Base-by-base conservation (phyloP, 2,329 filamentous ascomycete genomes). In the Sclerotinia nivalis region DNA sequence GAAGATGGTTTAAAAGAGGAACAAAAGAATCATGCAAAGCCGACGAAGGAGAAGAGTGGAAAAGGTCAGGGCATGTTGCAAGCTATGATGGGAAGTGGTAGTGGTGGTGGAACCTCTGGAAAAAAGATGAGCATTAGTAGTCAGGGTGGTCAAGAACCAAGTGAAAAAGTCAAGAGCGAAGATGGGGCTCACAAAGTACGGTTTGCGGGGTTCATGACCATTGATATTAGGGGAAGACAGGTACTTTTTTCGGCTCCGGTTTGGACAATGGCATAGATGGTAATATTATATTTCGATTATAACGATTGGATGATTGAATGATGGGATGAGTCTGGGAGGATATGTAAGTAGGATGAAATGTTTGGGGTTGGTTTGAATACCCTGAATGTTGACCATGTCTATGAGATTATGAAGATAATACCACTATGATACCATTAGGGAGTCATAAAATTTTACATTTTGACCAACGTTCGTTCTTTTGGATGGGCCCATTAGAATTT, bases 161-260 rank as follows among this genome's bases (percentile, higher is more conserved):
- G 49, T 37, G 75, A 75, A 55, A 76, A 75, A 68, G 45, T 54
- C n/a, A 78, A 77, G 66, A 71, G 68, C 28, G 76, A 78, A 67
- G 77, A 79, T 72, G 75, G 76, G 49, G 66, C 73, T 64, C 75
- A 80, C 69, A 89, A 87, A 74, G 88, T 95, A 69, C 88, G 92
- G 55, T 91, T 94, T 78, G 89, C 92, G 1, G 90, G 89, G 7
- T 95, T 94, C 78, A 80, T 93, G 69, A 87, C 72, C 25, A 85
- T 93, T 45, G 91, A 94, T 80, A 91, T 95, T 10, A 84, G 90
- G 72, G 91, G 91, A 31, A 87, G 91, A 71, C 92, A 92, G 80
- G 89, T 93, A 61, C 81, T 95, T 75, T 82, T 88, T 72, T 93
- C 93, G 81, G 90, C 92, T 28, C 91, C 91, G 20, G 89, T 94